Base-by-base conservation (phyloP, 768 basidiomycete species). In the Erythrobasidium yunnanense region DNA sequence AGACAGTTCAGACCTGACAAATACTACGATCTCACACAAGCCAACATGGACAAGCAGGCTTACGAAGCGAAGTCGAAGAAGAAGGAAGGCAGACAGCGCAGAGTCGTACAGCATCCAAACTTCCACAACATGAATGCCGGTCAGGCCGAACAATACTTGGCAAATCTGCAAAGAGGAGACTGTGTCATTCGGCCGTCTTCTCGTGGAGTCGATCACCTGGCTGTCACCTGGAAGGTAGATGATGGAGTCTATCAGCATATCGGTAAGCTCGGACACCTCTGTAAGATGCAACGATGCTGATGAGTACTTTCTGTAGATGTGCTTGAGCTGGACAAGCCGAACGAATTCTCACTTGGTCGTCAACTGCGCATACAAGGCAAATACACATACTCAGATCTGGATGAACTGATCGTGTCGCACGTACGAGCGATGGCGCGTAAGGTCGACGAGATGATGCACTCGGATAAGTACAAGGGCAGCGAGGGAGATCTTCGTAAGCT, bases 211-310 rank as follows among this genome's bases (percentile, higher is more conserved):
- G 83, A 95, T 71, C 95, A 97, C 77, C 80, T 99, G 35, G 93
- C 93, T 47, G 87, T 99, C 8, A 99, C 95, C 0, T 99, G 95
- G 95, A 99, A 97, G 78, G 91, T 99, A 1, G 93, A 92, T 69
- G 87, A 95, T 66, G 88, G 85, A 67, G 78, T 99, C 27, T 97
- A 88, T 76, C 95, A 97, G 74, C 95, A 99, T 74, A 87, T 99
- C 66, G 91, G 91, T 90, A 73, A 55, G 86, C 73, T 33, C 17
- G 1, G 57, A 42, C 42, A 7, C 50, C 27, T 17, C 45, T 4
- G 47, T 33, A 0, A 13, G 8, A 3, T 67, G 22, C n/a, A 18
- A 35, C 11, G 25, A n/a, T n/a, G 25, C 50, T 33, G 5, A 17
- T 54, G 18, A 6, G 11, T 27, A 18, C 18, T 11, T 27, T 46